A percentile compares a stretch with the other conserved stretches of the same genome.
Conservation (phyloP, 2,329 filamentous ascomycete genomes). For the Fusarium sp. region DNA sequence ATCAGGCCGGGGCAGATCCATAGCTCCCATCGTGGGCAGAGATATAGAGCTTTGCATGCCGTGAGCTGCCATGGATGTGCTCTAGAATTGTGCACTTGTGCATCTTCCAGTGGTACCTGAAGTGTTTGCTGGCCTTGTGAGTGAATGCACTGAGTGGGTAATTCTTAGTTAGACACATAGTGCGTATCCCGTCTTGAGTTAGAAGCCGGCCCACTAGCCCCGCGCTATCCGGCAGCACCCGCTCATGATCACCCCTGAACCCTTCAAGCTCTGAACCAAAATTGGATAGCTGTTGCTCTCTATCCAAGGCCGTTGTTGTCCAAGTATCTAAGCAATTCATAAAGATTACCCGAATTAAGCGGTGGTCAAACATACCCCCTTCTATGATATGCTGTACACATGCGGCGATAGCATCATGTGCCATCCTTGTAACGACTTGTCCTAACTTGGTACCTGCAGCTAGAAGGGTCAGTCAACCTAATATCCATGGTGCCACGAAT, state of each 20-base stretch:
- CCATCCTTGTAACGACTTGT: conserved; percentile 27
- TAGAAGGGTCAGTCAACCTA: conserved; percentile 23
- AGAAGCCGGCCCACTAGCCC: conserved; percentile 34
- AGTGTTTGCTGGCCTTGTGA: conserved; percentile 1
- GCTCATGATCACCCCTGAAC: conserved; percentile 38
- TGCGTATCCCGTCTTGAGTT: conserved; percentile 19
- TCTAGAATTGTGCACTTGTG: conserved; percentile 31
- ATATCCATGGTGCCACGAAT: conserved; percentile 28
- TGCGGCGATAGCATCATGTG: conserved; percentile 24
- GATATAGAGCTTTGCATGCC: conserved; percentile 5
- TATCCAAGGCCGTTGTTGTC: neutral
- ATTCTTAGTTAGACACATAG: conserved; percentile 8
- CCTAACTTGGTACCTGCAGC: conserved; percentile 41
- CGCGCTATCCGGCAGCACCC: conserved; percentile 44
- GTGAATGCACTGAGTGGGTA: conserved; percentile 1
- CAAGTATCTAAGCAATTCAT: neutral
- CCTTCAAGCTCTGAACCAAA: conserved; percentile 29
- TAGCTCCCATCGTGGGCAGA: neutral
- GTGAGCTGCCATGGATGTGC: neutral
- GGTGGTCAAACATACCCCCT: neutral
- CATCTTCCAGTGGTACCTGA: conserved; percentile 16
- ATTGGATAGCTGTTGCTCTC: conserved; percentile 8
- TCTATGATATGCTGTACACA: neutral
- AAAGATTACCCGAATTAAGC: neutral
- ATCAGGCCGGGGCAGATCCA: neutral